A percentile compares a stretch with the other conserved stretches of the same genome.
Evolutionary conservation across 2,329 filamentous ascomycete species (phyloP).

Genomic region (Fusarium citri): DNA sequence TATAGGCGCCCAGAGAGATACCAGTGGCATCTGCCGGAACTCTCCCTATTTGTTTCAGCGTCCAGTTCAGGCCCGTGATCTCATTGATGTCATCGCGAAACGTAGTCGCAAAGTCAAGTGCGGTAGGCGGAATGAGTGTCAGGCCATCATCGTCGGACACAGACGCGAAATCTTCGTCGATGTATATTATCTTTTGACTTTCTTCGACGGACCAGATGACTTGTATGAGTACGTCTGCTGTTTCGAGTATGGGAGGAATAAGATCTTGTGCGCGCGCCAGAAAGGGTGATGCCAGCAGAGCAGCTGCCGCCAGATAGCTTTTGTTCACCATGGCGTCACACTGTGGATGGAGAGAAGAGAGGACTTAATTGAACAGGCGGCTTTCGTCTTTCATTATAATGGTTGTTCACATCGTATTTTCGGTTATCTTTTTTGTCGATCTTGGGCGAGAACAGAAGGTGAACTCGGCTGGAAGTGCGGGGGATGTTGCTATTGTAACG

Average conservation of each 20-base stretch:
- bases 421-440: slow-evolving; percentile 1
- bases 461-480: slow-evolving; percentile 1
- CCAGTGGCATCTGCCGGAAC: background rate
- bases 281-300: background rate
- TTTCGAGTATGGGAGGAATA: slow-evolving; percentile 7
- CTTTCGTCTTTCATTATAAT: accelerated
- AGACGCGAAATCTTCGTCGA: background rate
- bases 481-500: slow-evolving; percentile 1
- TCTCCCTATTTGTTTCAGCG: background rate
- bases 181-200: slow-evolving; percentile 5
- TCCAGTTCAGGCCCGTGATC: slow-evolving; percentile 17
- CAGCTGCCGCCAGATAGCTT: background rate
- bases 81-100: slow-evolving; percentile 15
- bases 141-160: background rate
- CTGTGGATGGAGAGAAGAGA: background rate
- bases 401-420: background rate
- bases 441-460: background rate
- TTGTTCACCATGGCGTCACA: background rate
- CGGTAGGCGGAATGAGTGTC: slow-evolving; percentile 9
- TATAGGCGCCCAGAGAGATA: slow-evolving; percentile 3
- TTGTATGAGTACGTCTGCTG: background rate
- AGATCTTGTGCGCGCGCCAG: slow-evolving; percentile 6
- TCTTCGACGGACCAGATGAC: background rate
- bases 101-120: slow-evolving; percentile 6
- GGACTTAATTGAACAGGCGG: accelerated